phyloP scores from a whole-genome alignment of 345 rosid species.

The Noccaea bulbosa region DNA sequence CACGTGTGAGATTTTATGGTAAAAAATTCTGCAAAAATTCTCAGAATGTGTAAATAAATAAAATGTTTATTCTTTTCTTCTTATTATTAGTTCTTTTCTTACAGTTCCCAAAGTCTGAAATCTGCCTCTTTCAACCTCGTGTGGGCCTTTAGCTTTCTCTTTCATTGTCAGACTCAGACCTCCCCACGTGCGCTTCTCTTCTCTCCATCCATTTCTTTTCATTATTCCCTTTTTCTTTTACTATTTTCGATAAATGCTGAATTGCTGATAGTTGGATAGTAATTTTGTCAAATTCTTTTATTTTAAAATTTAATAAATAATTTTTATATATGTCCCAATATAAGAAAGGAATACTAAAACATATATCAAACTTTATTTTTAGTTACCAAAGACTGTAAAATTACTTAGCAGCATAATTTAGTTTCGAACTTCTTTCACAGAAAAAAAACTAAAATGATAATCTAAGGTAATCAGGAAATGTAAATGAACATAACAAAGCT shows the following conservation, averaged over 20 bases:
- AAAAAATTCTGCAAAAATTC: conserved; percentile 31
- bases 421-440: neutral
- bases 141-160: conserved; percentile 42
- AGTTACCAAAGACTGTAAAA: neutral
- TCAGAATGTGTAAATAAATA: conserved; percentile 10
- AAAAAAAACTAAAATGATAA: neutral
- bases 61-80: neutral
- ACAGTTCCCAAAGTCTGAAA: conserved; percentile 49
- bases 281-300: too few relatives aligned
- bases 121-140: conserved; percentile 47
- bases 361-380: too few relatives aligned
- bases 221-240: neutral
- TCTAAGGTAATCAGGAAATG: neutral
- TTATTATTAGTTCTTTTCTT: neutral
- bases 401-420: neutral
- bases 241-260: too few relatives aligned
- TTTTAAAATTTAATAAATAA: too few relatives aligned
- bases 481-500: neutral
- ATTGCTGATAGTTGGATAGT: neutral
- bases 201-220: conserved; percentile 26
- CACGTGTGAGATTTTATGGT: conserved; percentile 37
- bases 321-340: too few relatives aligned
- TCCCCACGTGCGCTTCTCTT: conserved; percentile 48
- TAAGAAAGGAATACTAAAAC: too few relatives aligned
- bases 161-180: conserved; percentile 50